Evolutionary conservation across 768 basidiomycete species (phyloP), one percentile per base, ranked within the genome.

Genomic region (Cantharellus anzutake): DNA sequence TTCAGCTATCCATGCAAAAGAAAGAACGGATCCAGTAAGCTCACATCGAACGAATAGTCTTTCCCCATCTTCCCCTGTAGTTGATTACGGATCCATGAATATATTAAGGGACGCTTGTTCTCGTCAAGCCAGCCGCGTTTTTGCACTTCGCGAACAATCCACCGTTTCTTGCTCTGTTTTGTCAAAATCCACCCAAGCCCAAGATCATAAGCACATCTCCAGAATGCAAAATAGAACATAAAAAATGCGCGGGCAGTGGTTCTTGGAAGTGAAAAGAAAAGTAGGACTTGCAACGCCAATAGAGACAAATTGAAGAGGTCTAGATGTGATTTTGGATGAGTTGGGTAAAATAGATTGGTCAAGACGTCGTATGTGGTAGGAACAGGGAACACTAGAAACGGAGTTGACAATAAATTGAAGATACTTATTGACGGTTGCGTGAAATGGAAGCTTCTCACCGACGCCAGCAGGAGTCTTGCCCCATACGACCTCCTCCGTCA

Each of bases 171-270:
- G 75, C 90, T 94, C 72, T 99, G 96, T 69, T 87, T 86, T 5
- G 89, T 89, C 60, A 99, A 75, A 5, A 97, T 79, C 83, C 86
- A 96, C 0, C 92, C 96, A 52, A 99, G 78, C 0, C 94, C 94
- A 40, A 79, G 83, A 69, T 99, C 88, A 68, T 99, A 99, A 5
- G 87, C 83, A 2, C 79, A 76, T 2, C 96, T 75, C 91, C 93
- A 99, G 70, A 97, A 88, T 5, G 81, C 81, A 67, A 99, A 97
- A 70, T 93, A 94, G 61, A 85, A 60, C 34, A 92, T 71, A 75
- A 98, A 97, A 71, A 97, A 86, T 4, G 76, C 59, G 57, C 75
- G 76, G 0, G 80, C 69, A 2, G 72, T 69, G 0, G 71, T 65
- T 3, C 78, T 80, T 0, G 89, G 79, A n/a, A 92, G 71, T 3